Conservation (phyloP, 441 rosid genomes). For the Breynia disticha region DNA sequence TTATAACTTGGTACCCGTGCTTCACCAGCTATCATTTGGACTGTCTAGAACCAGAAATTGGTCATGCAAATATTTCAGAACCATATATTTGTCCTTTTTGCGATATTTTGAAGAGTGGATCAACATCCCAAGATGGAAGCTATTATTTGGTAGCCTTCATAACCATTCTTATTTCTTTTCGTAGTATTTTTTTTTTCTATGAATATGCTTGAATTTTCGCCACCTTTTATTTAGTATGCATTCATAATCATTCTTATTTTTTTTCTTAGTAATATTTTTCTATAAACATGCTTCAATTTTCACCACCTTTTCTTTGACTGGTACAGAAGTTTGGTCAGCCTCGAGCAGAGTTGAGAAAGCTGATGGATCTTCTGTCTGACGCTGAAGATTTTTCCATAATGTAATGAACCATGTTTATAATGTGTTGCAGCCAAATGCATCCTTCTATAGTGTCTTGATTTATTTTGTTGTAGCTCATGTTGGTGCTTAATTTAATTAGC, state of each 20-base stretch:
- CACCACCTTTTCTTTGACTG: constrained; percentile 11
- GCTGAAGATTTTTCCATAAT: constrained; percentile 28
- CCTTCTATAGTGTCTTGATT: neutral
- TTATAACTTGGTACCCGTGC: constrained; percentile 11
- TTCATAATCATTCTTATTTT: neutral
- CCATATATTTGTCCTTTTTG: constrained; percentile 40
- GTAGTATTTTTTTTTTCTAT: neutral
- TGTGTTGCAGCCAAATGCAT: neutral
- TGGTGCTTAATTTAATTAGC: too few species aligned
- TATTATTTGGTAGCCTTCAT: constrained; percentile 29
- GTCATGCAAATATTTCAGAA: constrained; percentile 16
- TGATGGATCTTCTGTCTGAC: constrained; percentile 33
- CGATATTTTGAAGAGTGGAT: constrained; percentile 22
- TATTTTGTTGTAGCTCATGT: neutral
- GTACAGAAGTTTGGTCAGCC: constrained; percentile 32
- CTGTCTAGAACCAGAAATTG: constrained; percentile 29
- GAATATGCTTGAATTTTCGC: constrained; percentile 13
- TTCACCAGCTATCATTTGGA: constrained; percentile 52
- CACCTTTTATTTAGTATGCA: constrained; percentile 13
- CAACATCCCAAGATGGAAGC: constrained; percentile 20
- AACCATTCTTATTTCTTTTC: neutral
- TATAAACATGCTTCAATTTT: constrained; percentile 12
- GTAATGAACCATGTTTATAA: constrained; percentile 22
- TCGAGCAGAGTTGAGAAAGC: constrained; percentile 28
- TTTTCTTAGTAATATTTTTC: neutral